Evolutionary conservation across 176 grass and related monocot genomes (phyloP), one percentile per base, ranked within the genome.

Genomic region (Oryza officinalis): DNA sequence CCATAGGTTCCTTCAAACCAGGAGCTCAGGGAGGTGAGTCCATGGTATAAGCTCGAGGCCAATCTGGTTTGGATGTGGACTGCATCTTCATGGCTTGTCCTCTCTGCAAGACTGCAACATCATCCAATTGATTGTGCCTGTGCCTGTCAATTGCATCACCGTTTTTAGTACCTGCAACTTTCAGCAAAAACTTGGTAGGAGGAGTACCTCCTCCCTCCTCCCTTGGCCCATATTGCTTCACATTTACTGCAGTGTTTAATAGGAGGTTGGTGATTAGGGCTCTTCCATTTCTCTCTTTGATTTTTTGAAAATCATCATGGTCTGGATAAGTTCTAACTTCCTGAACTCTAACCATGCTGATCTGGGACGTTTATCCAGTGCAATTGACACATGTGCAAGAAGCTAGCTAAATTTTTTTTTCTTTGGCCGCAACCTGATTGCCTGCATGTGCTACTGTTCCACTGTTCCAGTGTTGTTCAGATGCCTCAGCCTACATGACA

Each of bases 1-100:
- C 89, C 94, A 90, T 33, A 67, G 87, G 75, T 88, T 90, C 76
- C 75, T 75, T 27, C 47, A 86, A 94, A 88, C 91, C 63, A 79
- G 88, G 80, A 88, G 80, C 86, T 66, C 31, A 28, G 28, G 12
- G 4, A 3, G 26, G 23, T 30, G 10, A 76, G 65, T 68, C 45
- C 71, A 83, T 20, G 79, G 84, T 86, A 44, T 44, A 33, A 32
- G 79, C 71, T 27, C 41, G 1, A 25, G n/a, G 33, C 40, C 45
- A 61, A 70, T 71, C 66, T 66, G 33, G 64, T 80, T 80, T 80
- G 83, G 84, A 79, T 78, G 57, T 30, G 46, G 68, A 65, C 44
- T 60, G 60, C 78, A 22, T 57, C 45, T 72, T 9, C 18, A 10
- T 18, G 6, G 8, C 27, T 68, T 73, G 45, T 88, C 54, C 63